These are phyloP conservation scores for Afroboletus lepidellus DNA, from an alignment of 1,284 basidiomycete genomes.

Conservation along the genomic window DNA sequence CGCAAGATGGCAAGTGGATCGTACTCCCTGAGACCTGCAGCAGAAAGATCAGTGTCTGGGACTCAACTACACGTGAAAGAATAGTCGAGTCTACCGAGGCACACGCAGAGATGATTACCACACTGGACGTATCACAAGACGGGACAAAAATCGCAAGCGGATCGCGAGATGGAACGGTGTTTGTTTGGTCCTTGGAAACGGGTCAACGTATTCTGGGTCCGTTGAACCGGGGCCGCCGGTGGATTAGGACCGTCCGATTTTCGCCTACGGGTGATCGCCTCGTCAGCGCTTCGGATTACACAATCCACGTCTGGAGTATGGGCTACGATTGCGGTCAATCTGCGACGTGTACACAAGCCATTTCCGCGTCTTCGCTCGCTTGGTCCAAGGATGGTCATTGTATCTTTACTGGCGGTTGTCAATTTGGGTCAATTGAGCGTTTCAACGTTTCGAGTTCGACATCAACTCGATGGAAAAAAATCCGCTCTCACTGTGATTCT, in stretches of 20 bases:
- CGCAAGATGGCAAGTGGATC: conserved; percentile 22
- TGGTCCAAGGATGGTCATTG: conserved; percentile 21
- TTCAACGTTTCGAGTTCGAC: conserved; percentile 11
- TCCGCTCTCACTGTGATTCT: conserved; percentile 15
- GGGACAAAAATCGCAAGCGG: conserved; percentile 21
- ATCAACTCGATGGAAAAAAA: conserved; percentile 1
- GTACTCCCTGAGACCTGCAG: conserved; percentile 1
- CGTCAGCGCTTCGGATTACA: conserved; percentile 12
- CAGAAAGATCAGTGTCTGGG: conserved; percentile 14
- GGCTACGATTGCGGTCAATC: background rate
- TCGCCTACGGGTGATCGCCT: conserved; percentile 19
- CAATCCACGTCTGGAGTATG: conserved; percentile 13
- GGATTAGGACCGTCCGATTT: conserved; percentile 17
- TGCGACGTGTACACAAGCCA: background rate
- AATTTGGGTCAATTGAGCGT: conserved; percentile 11
- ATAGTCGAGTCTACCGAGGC: conserved; percentile 10
- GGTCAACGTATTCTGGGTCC: conserved; percentile 13
- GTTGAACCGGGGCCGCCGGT: conserved; percentile 10
- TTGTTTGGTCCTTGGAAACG: conserved; percentile 23
- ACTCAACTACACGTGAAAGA: conserved; percentile 2
- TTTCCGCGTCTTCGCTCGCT: conserved; percentile 14
- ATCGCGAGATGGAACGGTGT: conserved; percentile 19
- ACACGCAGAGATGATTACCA: conserved; percentile 17
- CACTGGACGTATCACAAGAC: conserved; percentile 22
- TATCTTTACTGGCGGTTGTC: conserved; percentile 19